phyloP scores from a whole-genome alignment of 305 asterid species.

The Fraxinus xanthoxyloides region DNA sequence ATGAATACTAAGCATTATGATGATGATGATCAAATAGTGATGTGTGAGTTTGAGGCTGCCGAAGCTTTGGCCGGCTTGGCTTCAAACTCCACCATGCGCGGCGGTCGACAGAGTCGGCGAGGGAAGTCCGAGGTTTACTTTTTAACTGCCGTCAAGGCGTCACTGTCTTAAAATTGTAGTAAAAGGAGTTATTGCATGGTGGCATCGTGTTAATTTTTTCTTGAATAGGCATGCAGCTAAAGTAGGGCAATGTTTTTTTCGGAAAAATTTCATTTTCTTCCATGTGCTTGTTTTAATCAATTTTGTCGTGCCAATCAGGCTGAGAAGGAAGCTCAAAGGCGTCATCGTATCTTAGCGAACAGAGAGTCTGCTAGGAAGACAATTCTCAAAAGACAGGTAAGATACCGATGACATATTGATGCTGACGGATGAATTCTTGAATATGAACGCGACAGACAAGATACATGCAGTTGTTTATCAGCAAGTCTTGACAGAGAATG shows the following conservation, averaged over 20 bases:
- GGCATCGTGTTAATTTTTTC: not conserved
- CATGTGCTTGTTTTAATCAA: slow-evolving; percentile 3
- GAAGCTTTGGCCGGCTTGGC: slow-evolving; percentile 43
- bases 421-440: not conserved
- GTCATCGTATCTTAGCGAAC: not conserved
- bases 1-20: not conserved
- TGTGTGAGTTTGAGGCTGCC: slow-evolving; percentile 46
- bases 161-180: not conserved
- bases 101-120: slow-evolving; percentile 1
- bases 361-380: not conserved
- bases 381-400: not conserved
- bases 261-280: too few relatives aligned
- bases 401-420: not conserved
- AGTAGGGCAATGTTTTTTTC: too few relatives aligned
- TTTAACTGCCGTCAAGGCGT: not conserved
- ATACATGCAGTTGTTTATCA: not conserved
- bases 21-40: slow-evolving; percentile 17
- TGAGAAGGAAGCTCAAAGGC: not conserved
- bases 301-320: slow-evolving; percentile 18
- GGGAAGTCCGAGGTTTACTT: slow-evolving; percentile 24
- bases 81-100: slow-evolving; percentile 3
- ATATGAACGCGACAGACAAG: not conserved
- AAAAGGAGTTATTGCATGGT: slow-evolving; percentile 6
- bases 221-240: not conserved
- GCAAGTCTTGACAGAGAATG: not conserved